phyloP scores from a whole-genome alignment of 2,329 filamentous ascomycete species.

The Alternaria sp. region DNA sequence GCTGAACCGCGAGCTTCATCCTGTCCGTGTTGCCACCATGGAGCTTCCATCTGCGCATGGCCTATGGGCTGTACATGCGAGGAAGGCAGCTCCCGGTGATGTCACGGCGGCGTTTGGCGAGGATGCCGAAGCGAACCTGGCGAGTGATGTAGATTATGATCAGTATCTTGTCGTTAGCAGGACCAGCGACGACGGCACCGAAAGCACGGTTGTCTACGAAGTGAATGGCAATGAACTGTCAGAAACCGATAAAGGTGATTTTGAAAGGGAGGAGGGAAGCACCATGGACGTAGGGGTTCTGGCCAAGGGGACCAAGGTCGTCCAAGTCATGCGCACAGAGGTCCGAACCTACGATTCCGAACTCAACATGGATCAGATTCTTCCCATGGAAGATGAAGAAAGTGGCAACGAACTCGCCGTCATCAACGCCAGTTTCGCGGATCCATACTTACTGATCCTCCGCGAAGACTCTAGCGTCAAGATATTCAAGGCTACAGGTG shows the following conservation, averaged over 20 bases:
- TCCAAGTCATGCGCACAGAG: slow-evolving; percentile 88
- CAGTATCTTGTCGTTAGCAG: slow-evolving; percentile 86
- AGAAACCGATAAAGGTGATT: slow-evolving; percentile 82
- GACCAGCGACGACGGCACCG: slow-evolving; percentile 69
- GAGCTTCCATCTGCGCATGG: slow-evolving; percentile 77
- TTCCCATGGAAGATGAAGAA: slow-evolving; percentile 86
- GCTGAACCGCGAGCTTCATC: slow-evolving; percentile 80
- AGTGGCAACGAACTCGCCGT: slow-evolving; percentile 82
- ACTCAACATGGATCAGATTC: slow-evolving; percentile 86
- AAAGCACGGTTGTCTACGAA: slow-evolving; percentile 80
- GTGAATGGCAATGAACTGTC: slow-evolving; percentile 78
- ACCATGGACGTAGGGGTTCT: slow-evolving; percentile 88
- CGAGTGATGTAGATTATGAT: slow-evolving; percentile 69
- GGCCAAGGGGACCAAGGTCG: slow-evolving; percentile 79
- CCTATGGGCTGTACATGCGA: slow-evolving; percentile 82
- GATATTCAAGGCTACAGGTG: slow-evolving; percentile 80
- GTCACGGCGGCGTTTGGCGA: slow-evolving; percentile 59
- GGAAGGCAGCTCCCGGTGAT: slow-evolving; percentile 70
- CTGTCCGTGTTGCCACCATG: slow-evolving; percentile 73
- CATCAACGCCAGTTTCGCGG: slow-evolving; percentile 81
- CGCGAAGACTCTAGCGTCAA: slow-evolving; percentile 84
- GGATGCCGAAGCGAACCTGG: slow-evolving; percentile 50
- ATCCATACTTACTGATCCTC: slow-evolving; percentile 84
- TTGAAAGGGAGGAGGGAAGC: slow-evolving; percentile 86
- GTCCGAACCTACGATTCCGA: slow-evolving; percentile 91